A percentile compares a stretch with the other conserved stretches of the same genome.
These are phyloP conservation scores for Phytopythium oedochilum DNA, from an alignment of 352 stramenopile species.

Conservation along the genomic window DNA sequence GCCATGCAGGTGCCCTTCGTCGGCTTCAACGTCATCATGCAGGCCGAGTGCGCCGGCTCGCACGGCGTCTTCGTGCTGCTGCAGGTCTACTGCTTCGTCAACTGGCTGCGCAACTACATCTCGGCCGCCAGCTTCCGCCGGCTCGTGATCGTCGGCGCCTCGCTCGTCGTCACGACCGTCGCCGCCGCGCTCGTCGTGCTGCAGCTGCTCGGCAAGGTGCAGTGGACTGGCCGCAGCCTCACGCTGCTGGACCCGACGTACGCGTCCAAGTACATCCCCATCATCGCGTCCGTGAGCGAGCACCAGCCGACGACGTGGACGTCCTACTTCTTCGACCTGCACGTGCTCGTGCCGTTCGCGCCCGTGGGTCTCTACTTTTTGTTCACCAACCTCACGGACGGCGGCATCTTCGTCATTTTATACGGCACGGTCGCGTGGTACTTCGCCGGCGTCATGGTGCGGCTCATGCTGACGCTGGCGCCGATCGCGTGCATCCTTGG, in stretches of 20 bases:
- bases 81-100: conserved; percentile 76
- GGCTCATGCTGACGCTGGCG: conserved; percentile 90
- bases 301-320: conserved; percentile 94
- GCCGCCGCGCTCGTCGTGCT: conserved; percentile 61
- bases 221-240: conserved; percentile 89
- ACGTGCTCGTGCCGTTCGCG: conserved; percentile 89
- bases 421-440: conserved; percentile 92
- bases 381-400: conserved; percentile 87
- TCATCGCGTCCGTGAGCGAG: conserved; percentile 92
- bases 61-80: conserved; percentile 94
- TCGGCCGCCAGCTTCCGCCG: conserved; percentile 69
- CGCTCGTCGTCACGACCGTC: conserved; percentile 47
- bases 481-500: conserved; percentile 91
- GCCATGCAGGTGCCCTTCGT: conserved; percentile 98
- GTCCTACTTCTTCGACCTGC: conserved; percentile 93
- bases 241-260: conserved; percentile 91
- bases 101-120: conserved; percentile 73
- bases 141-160: conserved; percentile 60
- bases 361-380: conserved; percentile 90
- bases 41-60: conserved; percentile 78
- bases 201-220: conserved; percentile 80
- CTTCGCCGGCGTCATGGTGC: conserved; percentile 91
- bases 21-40: conserved; percentile 94
- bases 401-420: conserved; percentile 91
- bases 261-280: conserved; percentile 92